These are phyloP conservation scores for Marsdenia floribunda DNA, from an alignment of 257 asterid genomes.

Conservation along the genomic window DNA sequence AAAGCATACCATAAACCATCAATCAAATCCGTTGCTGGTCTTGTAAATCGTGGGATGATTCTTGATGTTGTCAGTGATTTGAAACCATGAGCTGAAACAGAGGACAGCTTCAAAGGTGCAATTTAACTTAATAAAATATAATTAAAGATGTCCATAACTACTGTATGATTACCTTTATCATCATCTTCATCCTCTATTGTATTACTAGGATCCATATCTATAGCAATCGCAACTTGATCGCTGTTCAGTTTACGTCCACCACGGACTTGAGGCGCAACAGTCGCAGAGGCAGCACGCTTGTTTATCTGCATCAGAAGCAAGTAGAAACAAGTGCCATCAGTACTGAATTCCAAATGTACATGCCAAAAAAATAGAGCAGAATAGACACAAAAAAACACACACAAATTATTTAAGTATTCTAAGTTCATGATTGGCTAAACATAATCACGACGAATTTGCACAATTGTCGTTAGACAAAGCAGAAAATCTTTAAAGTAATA, in stretches of 20 bases:
- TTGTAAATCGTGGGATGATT: constrained; percentile 81
- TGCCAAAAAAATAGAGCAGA: neutral
- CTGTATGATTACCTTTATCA: constrained; percentile 63
- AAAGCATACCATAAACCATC: constrained; percentile 51
- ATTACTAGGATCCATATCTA: constrained; percentile 61
- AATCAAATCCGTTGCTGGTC: constrained; percentile 79
- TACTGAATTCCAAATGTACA: constrained; percentile 15
- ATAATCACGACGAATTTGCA: neutral
- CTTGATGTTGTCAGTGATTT: constrained; percentile 92
- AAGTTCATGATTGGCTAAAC: neutral
- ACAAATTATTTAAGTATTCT: neutral
- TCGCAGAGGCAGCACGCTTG: constrained; percentile 60
- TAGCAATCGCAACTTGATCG: constrained; percentile 88
- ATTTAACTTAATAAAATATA: neutral
- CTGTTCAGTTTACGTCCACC: constrained; percentile 79
- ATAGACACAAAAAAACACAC: neutral
- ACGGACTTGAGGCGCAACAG: constrained; percentile 76
- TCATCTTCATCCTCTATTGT: constrained; percentile 79
- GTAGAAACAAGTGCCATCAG: constrained; percentile 19
- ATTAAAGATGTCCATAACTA: neutral
- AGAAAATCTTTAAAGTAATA: neutral
- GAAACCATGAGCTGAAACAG: constrained; percentile 89
- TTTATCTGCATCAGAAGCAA: constrained; percentile 50
- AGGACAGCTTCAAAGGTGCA: constrained; percentile 15
- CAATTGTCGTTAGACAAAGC: too few species aligned